Evolutionary conservation across 1,284 basidiomycete genomes (phyloP).

Genomic region (Irpex sp.): DNA sequence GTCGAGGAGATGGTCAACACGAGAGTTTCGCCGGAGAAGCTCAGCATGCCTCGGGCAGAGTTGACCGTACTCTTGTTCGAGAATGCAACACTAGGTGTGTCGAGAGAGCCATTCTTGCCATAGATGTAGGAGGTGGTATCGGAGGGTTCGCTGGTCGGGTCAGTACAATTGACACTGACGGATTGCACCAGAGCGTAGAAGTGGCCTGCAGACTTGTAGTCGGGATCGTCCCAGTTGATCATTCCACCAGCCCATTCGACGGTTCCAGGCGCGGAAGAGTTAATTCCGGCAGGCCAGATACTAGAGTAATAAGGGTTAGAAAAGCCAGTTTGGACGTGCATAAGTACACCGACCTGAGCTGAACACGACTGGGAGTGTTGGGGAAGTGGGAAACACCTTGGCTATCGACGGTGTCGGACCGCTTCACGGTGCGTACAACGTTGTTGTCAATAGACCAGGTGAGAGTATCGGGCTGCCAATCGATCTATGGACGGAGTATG

Average conservation of each 20-base stretch:
- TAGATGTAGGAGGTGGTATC: constrained; percentile 63
- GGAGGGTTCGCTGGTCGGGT: constrained; percentile 36
- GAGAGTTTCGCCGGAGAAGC: not conserved
- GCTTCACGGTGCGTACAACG: constrained; percentile 63
- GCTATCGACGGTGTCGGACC: constrained; percentile 49
- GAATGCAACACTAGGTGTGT: constrained; percentile 48
- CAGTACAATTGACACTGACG: constrained; percentile 58
- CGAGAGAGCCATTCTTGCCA: constrained; percentile 45
- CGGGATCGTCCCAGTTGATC: constrained; percentile 75
- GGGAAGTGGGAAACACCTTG: constrained; percentile 62
- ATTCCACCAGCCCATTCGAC: constrained; percentile 75
- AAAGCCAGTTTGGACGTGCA: not conserved
- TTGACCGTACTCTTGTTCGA: constrained; percentile 49
- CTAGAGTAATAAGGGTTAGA: constrained; percentile 28
- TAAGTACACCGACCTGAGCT: constrained; percentile 67
- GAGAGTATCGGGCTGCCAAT: constrained; percentile 72
- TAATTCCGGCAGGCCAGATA: constrained; percentile 77
- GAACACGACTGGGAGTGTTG: constrained; percentile 72
- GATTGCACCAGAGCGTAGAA: constrained; percentile 60
- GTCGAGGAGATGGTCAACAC: constrained; percentile 6
- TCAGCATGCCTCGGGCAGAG: constrained; percentile 15
- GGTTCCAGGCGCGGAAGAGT: constrained; percentile 57
- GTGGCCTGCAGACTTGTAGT: constrained; percentile 63
- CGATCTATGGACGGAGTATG: constrained; percentile 42
- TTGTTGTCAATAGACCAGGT: constrained; percentile 70